phyloP scores from a whole-genome alignment of 208 protist genomes.

The Porcisia hertigi region DNA sequence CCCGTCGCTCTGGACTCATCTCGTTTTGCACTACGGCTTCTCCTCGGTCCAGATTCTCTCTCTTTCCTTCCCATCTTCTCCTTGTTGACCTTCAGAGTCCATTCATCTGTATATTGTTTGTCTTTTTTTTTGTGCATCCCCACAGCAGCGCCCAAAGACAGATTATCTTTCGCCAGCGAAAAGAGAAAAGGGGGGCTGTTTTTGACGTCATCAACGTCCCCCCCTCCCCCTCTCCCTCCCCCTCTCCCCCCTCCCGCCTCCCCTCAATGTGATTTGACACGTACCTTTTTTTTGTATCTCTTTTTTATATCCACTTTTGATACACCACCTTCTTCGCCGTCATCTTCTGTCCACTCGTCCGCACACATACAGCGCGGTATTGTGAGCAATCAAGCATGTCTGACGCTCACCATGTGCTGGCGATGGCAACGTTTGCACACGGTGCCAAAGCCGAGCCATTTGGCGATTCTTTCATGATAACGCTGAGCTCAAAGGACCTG shows the following conservation, averaged over 20 bases:
- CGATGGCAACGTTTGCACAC: constrained; percentile 9
- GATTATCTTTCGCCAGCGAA: too few species aligned
- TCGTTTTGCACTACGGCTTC: too few species aligned
- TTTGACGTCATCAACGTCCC: too few species aligned
- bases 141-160: not conserved
- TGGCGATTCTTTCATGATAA: constrained; percentile 58
- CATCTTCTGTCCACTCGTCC: not conserved
- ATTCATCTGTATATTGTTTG: not conserved
- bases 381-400: constrained; percentile 5
- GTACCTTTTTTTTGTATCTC: not conserved
- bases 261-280: too few species aligned
- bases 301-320: not conserved
- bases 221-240: too few species aligned
- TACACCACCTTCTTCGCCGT: not conserved
- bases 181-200: too few species aligned
- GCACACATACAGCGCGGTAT: not conserved
- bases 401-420: constrained; percentile 5
- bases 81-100: not conserved
- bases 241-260: too few species aligned
- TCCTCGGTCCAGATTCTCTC: too few species aligned
- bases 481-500: constrained; percentile 44
- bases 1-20: too few species aligned
- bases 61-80: not conserved
- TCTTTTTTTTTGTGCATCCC: not conserved
- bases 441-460: constrained; percentile 51